Conservation (phyloP, 139 green algal species). For the Chlamydomonas incerta region DNA sequence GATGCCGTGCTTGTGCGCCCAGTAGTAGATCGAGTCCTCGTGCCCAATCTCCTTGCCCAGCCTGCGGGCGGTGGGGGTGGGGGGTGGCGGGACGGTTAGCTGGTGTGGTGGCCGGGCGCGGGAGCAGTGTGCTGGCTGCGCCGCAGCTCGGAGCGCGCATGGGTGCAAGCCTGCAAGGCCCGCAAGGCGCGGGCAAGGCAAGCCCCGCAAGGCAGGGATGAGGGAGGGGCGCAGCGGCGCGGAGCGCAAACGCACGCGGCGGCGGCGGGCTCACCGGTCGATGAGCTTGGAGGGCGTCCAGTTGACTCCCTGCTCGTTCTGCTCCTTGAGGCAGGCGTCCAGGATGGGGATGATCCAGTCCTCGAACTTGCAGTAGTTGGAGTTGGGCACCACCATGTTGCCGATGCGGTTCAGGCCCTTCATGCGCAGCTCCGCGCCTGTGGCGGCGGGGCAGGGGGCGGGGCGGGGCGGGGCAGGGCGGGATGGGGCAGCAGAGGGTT, state of each 20-base stretch:
- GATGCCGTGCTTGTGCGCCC: constrained; percentile 92
- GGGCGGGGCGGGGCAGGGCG: too few species aligned
- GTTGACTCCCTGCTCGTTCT: constrained; percentile 79
- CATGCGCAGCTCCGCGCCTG: constrained; percentile 85
- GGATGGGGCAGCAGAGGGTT: too few species aligned
- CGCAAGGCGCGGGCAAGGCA: too few species aligned
- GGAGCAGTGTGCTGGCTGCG: too few species aligned
- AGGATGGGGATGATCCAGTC: constrained; percentile 99
- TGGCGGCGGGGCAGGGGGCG: too few species aligned
- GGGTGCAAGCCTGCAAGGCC: too few species aligned
- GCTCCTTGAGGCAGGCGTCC: constrained; percentile 81
- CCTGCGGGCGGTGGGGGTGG: too few species aligned
- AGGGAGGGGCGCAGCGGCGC: too few species aligned
- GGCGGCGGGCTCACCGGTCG: constrained; percentile 19
- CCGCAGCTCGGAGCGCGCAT: too few species aligned
- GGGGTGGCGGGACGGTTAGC: too few species aligned
- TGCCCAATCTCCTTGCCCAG: constrained; percentile 94
- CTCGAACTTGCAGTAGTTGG: constrained; percentile 99
- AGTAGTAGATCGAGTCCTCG: constrained; percentile 92
- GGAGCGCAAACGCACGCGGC: not conserved
- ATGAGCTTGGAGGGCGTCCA: constrained; percentile 95
- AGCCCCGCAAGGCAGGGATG: too few species aligned
- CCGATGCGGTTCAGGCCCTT: constrained; percentile 96
- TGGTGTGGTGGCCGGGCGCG: too few species aligned
- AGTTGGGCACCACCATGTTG: constrained; percentile 99